Conservation (phyloP, 169 alveolate genomes). For the Plasmodium adleri region DNA sequence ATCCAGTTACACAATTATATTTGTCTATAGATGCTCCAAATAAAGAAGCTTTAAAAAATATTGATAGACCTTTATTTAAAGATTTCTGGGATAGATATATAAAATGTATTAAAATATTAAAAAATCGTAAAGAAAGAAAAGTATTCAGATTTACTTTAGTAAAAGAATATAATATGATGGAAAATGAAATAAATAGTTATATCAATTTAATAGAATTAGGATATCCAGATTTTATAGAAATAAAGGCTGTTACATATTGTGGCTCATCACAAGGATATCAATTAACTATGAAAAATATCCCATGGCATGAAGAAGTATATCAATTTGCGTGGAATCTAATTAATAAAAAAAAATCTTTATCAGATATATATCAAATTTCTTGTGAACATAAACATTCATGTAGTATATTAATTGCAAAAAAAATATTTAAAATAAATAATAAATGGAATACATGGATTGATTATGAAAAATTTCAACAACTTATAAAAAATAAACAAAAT, state of each 20-base stretch:
- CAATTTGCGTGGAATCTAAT: constrained; percentile 76
- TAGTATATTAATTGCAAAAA: constrained; percentile 86
- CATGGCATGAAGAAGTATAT: constrained; percentile 89
- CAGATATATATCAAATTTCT: constrained; percentile 86
- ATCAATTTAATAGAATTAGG: constrained; percentile 86
- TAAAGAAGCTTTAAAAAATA: constrained; percentile 81
- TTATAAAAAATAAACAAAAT: constrained; percentile 80
- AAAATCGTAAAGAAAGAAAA: constrained; percentile 87
- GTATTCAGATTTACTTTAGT: constrained; percentile 89
- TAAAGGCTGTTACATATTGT: constrained; percentile 92
- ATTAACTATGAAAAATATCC: constrained; percentile 88
- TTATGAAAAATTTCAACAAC: constrained; percentile 86
- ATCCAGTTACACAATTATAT: constrained; percentile 89
- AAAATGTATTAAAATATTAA: constrained; percentile 83
- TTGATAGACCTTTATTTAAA: constrained; percentile 90
- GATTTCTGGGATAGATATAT: constrained; percentile 92
- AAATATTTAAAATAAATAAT: constrained; percentile 82
- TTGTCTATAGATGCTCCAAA: constrained; percentile 88
- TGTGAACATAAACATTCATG: constrained; percentile 93
- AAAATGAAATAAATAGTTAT: constrained; percentile 83
- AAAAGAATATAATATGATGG: constrained; percentile 83
- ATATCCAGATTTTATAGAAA: constrained; percentile 90
- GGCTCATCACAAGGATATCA: constrained; percentile 89
- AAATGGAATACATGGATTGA: constrained; percentile 93
- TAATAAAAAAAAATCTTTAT: constrained; percentile 41